phyloP scores from a whole-genome alignment of 176 grass and related monocot species.

The Raddia distichophylla region DNA sequence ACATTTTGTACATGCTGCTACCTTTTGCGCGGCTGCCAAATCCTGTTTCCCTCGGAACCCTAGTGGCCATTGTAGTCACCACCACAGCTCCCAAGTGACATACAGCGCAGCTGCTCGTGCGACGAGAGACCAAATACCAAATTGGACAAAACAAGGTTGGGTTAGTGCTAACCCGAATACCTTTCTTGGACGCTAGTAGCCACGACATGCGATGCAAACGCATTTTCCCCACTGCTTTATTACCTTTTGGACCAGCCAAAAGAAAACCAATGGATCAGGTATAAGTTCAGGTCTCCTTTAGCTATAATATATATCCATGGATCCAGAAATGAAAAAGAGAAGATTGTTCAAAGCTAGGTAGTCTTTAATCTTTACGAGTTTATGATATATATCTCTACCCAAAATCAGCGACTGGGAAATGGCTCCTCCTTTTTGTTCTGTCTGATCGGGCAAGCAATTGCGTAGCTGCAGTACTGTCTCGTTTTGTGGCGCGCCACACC shows the following conservation, averaged over 20 bases:
- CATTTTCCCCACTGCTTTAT: background rate
- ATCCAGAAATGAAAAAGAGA: background rate
- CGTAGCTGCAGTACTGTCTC: too few relatives aligned
- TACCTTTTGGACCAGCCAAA: conserved; percentile 18
- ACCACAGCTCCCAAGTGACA: conserved; percentile 30
- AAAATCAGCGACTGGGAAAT: background rate
- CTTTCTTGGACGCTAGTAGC: background rate
- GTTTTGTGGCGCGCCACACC: too few relatives aligned
- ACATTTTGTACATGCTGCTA: too few relatives aligned
- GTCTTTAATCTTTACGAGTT: conserved; percentile 2
- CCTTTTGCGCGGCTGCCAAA: background rate
- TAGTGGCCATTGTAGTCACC: background rate
- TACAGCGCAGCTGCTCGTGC: conserved; percentile 17
- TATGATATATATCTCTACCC: background rate
- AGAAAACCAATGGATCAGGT: conserved; percentile 22
- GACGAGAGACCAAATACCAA: background rate
- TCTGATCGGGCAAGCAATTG: background rate
- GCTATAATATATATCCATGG: background rate
- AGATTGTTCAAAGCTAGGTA: background rate
- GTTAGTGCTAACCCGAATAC: conserved; percentile 26
- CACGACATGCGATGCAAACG: background rate
- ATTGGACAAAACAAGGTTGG: conserved; percentile 20
- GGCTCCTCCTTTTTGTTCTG: conserved; percentile 6
- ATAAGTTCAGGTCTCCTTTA: conserved; percentile 18
- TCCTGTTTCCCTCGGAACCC: background rate